phyloP scores from a whole-genome alignment of 2,329 filamentous ascomycete species.

The Fusarium robinianum region DNA sequence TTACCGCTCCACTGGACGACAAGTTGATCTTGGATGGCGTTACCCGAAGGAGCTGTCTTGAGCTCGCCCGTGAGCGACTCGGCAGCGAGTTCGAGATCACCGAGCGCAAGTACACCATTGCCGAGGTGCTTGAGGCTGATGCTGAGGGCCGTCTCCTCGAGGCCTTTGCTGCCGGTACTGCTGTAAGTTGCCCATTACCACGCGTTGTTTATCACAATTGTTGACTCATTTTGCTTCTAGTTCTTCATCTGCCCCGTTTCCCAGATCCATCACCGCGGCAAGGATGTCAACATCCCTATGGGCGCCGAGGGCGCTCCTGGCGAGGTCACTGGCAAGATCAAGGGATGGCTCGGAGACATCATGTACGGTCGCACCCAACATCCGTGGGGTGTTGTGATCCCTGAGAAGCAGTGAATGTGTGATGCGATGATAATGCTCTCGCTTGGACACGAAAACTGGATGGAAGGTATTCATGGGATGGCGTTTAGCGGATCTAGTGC shows the following conservation, averaged over 20 bases:
- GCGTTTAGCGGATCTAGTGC: slow-evolving; percentile 31
- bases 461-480: slow-evolving; percentile 26
- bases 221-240: slow-evolving; percentile 45
- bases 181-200: slow-evolving; percentile 59
- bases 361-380: slow-evolving; percentile 74
- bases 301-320: slow-evolving; percentile 55
- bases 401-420: slow-evolving; percentile 56
- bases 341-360: slow-evolving; percentile 70
- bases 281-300: slow-evolving; percentile 66
- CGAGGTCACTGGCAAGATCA: slow-evolving; percentile 63
- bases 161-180: slow-evolving; percentile 85
- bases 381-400: slow-evolving; percentile 70
- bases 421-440: slow-evolving; percentile 2
- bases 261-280: slow-evolving; percentile 68
- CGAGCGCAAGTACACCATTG: slow-evolving; percentile 82
- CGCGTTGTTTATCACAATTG: neutral
- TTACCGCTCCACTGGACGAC: slow-evolving; percentile 83
- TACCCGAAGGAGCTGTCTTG: slow-evolving; percentile 79
- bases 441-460: neutral
- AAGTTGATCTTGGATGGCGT: slow-evolving; percentile 87
- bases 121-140: slow-evolving; percentile 73
- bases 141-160: slow-evolving; percentile 79
- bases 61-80: slow-evolving; percentile 70
- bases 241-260: slow-evolving; percentile 74
- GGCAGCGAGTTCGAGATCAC: slow-evolving; percentile 68